These are phyloP conservation scores for Sphagnum tenellum DNA, from an alignment of 225 moss, liverwort and hornwort genomes.

Conservation along the genomic window DNA sequence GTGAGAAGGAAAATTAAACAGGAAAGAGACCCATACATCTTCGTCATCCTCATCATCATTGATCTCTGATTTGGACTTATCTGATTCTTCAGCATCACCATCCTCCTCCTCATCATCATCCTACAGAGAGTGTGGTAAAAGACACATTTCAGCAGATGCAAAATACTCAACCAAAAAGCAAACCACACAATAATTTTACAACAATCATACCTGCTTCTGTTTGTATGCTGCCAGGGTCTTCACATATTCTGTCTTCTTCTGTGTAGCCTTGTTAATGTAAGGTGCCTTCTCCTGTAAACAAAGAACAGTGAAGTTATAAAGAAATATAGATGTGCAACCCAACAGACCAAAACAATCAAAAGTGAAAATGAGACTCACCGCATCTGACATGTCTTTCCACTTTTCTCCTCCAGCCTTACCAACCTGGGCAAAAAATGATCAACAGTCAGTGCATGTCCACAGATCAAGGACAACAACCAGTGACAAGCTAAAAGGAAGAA, in stretches of 20 bases:
- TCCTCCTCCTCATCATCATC: constrained; percentile 88
- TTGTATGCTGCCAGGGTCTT: constrained; percentile 81
- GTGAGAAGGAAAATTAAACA: background rate
- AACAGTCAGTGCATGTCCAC: background rate
- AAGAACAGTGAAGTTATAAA: no score
- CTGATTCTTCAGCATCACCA: constrained; percentile 64
- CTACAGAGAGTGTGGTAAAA: constrained; percentile 9
- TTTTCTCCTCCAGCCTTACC: constrained; percentile 92
- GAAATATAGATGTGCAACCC: no score
- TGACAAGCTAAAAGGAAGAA: no score
- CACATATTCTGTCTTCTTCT: constrained; percentile 90
- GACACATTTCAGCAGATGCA: no score
- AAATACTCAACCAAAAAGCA: no score
- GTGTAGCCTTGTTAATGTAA: constrained; percentile 57
- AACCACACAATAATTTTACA: no score
- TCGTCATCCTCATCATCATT: constrained; percentile 90
- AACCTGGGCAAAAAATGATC: constrained; percentile 25
- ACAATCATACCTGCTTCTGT: constrained; percentile 65
- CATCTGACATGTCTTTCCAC: constrained; percentile 80
- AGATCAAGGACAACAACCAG: no score
- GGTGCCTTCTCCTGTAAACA: constrained; percentile 80
- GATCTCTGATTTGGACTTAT: constrained; percentile 98
- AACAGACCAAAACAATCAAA: no score
- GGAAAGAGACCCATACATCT: constrained; percentile 22
- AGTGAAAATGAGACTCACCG: constrained; percentile 21